Evolutionary conservation across 306 rosid genomes (phyloP).

Genomic region (Vicia sativa): DNA sequence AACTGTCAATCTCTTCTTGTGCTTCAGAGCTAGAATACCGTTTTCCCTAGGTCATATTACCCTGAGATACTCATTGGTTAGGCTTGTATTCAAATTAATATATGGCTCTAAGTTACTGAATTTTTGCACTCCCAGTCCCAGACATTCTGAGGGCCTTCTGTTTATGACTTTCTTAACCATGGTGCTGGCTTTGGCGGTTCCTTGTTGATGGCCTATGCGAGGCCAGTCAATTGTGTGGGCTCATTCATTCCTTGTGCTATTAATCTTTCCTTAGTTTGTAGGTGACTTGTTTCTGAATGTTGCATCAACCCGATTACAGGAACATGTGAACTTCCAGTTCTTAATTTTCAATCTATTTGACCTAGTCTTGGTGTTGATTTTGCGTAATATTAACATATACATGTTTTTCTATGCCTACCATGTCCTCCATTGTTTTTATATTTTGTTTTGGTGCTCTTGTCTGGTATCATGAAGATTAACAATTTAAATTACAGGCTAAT

Average conservation of each 20-base stretch:
- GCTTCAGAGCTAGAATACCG: neutral
- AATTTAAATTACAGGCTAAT: constrained; percentile 65
- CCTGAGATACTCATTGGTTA: constrained; percentile 18
- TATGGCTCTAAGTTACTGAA: neutral
- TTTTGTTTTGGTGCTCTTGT: constrained; percentile 26
- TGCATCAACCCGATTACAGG: constrained; percentile 19
- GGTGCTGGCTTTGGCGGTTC: constrained; percentile 3
- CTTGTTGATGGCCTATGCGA: constrained; percentile 2
- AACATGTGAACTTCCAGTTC: neutral
- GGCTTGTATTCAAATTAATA: constrained; percentile 4
- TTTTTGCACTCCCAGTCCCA: neutral
- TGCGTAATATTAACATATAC: neutral
- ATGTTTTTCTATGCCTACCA: neutral
- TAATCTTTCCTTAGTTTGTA: neutral
- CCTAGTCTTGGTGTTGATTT: constrained; percentile 21
- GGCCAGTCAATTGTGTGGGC: neutral
- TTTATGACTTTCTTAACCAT: constrained; percentile 2
- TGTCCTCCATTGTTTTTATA: constrained; percentile 9
- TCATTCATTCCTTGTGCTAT: constrained; percentile 3
- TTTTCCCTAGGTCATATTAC: constrained; percentile 5
- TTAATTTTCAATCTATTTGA: constrained; percentile 19
- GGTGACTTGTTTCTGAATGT: constrained; percentile 18
- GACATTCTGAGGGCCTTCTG: constrained; percentile 2
- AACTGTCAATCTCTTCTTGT: constrained; percentile 2
- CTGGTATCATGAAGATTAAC: constrained; percentile 21